Base-by-base conservation (phyloP, 2,329 filamentous ascomycete genomes). In the Cordyceps pruinosa region DNA sequence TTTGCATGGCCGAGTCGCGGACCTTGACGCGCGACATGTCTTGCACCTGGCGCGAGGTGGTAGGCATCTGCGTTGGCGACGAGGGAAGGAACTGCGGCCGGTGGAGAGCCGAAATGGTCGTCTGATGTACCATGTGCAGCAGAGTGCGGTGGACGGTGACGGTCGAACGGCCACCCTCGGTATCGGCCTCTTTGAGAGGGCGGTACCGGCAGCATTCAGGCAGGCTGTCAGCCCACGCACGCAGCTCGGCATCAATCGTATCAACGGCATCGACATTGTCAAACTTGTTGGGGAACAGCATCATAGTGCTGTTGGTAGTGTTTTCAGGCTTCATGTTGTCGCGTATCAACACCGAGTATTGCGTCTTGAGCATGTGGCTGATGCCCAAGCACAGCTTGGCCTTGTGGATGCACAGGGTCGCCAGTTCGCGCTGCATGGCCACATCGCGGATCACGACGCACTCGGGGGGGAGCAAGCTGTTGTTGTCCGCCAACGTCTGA, bases 61-160 rank as follows among this genome's bases (percentile, higher is more conserved):
- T 77, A 17, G 78, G 77, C 7, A 72, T 71, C 63, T 77, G 77
- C 59, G 68, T 68, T 1, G 87, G 84, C 13, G 84, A 84, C 0
- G 87, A 87, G 1, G 91, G 90, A 41, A 96, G 80, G 59, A 97
- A 93, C 63, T 96, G 91, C 2, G 93, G 93, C 30, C 93, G 86
- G 70, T 97, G 92, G 19, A 97, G 79, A 3, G 93, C 93, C 53
- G 90, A 96, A 19, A 95, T 81, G 0, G 92, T 95, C 2, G 93
- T 95, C 70, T 91, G 89, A 72, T 95, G 96, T 2, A 96, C 85
- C 87, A 97, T 95, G 70, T 96, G 90, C 35, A 97, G 76, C 21
- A 97, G 78, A n/a, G 89, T 89, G 48, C 89, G 83, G 68, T 96
- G 90, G 3, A 96, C 77, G 0, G 79, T 79, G 51, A 84, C 65